These are phyloP conservation scores for Fragaria nilgerrensis DNA, from an alignment of 306 rosid species.

Conservation along the genomic window DNA sequence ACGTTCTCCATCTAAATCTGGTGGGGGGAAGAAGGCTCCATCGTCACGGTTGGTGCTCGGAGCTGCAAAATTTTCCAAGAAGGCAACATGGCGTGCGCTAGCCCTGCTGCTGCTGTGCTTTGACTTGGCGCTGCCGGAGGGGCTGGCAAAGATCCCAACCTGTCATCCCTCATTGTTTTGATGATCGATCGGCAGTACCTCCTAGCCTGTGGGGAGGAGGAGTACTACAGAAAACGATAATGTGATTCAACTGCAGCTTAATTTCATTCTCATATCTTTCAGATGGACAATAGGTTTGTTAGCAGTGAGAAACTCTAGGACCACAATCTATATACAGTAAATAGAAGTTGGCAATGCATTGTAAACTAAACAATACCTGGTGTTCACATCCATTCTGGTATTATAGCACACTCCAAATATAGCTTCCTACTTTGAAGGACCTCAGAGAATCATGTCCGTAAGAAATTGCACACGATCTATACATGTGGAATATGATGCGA, in stretches of 20 bases:
- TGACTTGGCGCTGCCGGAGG: slow-evolving; percentile 10
- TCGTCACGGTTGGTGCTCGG: background rate
- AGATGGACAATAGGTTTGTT: slow-evolving; percentile 2
- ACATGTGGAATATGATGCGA: background rate
- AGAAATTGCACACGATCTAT: background rate
- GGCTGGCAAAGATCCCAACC: slow-evolving; percentile 12
- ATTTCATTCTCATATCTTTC: slow-evolving; percentile 4
- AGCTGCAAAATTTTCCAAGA: slow-evolving; percentile 7
- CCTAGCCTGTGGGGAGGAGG: slow-evolving; percentile 16
- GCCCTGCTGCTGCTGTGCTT: slow-evolving; percentile 13
- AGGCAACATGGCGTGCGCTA: slow-evolving; percentile 18
- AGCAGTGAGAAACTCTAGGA: background rate
- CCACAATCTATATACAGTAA: slow-evolving; percentile 21
- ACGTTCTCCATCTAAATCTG: slow-evolving; percentile 16
- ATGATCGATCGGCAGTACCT: slow-evolving; percentile 15
- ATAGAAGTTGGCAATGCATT: background rate
- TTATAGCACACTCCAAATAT: slow-evolving; percentile 10
- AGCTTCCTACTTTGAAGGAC: background rate
- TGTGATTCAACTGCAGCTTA: background rate
- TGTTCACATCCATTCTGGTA: background rate
- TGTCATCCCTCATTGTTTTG: slow-evolving; percentile 29
- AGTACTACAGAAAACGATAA: slow-evolving; percentile 4
- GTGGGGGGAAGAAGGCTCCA: background rate
- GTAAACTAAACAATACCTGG: background rate
- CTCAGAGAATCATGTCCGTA: background rate